Conservation (phyloP, 768 basidiomycete genomes). For the Sporobolomyces roseus region DNA sequence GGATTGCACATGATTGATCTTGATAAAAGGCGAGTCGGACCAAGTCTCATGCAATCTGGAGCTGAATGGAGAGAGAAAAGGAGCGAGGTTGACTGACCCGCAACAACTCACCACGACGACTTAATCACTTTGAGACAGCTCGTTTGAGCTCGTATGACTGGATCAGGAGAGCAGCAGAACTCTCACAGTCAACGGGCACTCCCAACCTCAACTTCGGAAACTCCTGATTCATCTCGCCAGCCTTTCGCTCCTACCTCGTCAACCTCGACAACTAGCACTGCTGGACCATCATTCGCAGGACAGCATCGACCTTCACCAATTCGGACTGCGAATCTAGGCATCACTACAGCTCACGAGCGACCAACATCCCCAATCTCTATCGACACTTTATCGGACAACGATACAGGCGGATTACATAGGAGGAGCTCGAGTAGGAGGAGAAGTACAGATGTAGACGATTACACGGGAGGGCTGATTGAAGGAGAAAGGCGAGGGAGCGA, state of each 20-base stretch:
- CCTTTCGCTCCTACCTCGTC: not conserved
- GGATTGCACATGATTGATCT: slow-evolving; percentile 12
- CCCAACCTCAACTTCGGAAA: too few relatives aligned
- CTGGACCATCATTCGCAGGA: not conserved
- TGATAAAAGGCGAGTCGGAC: not conserved
- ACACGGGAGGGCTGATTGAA: not conserved
- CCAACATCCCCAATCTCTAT: slow-evolving; percentile 21
- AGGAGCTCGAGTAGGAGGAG: slow-evolving; percentile 21
- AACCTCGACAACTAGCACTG: not conserved
- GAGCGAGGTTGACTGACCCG: too few relatives aligned
- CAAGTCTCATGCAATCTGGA: not conserved
- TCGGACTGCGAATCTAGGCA: not conserved
- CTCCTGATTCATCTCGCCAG: too few relatives aligned
- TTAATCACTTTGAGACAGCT: too few relatives aligned
- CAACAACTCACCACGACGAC: too few relatives aligned
- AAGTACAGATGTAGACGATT: not conserved
- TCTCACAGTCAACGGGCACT: too few relatives aligned
- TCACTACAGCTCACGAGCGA: slow-evolving; percentile 22
- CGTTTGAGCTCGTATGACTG: not conserved
- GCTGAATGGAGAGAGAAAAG: not conserved
- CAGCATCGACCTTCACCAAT: not conserved
- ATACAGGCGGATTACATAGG: not conserved
- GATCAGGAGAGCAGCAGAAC: too few relatives aligned
- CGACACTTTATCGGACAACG: not conserved
- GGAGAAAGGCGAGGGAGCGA: not conserved